A percentile compares a stretch with the other conserved stretches of the same genome.
Conservation (phyloP, 1,284 basidiomycete species). For the Clitocybe nebularis region DNA sequence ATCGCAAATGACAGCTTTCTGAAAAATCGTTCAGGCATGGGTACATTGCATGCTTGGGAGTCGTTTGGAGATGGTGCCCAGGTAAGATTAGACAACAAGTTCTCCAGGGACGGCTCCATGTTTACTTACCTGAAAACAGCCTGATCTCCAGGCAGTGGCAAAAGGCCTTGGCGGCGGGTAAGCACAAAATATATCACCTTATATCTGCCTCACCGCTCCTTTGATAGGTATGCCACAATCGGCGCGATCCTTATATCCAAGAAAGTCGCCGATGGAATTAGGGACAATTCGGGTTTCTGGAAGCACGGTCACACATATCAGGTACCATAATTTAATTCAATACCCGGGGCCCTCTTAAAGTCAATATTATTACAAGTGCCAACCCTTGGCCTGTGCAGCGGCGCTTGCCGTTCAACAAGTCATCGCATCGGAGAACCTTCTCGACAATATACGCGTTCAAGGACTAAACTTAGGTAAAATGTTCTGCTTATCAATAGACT, state of each 20-base stretch:
- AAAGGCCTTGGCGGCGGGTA: slow-evolving; percentile 86
- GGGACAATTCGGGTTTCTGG: slow-evolving; percentile 62
- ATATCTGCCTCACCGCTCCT: slow-evolving; percentile 7
- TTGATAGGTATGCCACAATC: slow-evolving; percentile 71
- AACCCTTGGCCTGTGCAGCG: slow-evolving; percentile 73
- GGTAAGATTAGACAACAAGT: slow-evolving; percentile 23
- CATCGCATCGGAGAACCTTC: slow-evolving; percentile 63
- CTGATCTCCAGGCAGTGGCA: slow-evolving; percentile 82
- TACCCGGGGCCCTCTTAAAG: slow-evolving; percentile 6
- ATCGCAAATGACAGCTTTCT: slow-evolving; percentile 2
- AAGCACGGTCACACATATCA: slow-evolving; percentile 89
- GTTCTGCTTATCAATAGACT: neutral
- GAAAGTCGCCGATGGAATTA: slow-evolving; percentile 65
- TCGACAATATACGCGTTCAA: slow-evolving; percentile 60
- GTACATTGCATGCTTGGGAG: slow-evolving; percentile 83
- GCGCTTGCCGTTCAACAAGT: slow-evolving; percentile 77
- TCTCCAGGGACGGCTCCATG: slow-evolving; percentile 5
- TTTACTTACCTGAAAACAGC: slow-evolving; percentile 30
- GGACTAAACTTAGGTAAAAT: slow-evolving; percentile 54
- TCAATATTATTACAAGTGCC: slow-evolving; percentile 42
- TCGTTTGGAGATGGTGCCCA: slow-evolving; percentile 69
- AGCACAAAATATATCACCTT: slow-evolving; percentile 17
- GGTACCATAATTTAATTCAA: slow-evolving; percentile 28
- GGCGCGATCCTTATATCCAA: slow-evolving; percentile 77
- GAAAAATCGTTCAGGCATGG: slow-evolving; percentile 54